phyloP scores from a whole-genome alignment of 2,329 filamentous ascomycete species.

The Davidsoniella virescens region DNA sequence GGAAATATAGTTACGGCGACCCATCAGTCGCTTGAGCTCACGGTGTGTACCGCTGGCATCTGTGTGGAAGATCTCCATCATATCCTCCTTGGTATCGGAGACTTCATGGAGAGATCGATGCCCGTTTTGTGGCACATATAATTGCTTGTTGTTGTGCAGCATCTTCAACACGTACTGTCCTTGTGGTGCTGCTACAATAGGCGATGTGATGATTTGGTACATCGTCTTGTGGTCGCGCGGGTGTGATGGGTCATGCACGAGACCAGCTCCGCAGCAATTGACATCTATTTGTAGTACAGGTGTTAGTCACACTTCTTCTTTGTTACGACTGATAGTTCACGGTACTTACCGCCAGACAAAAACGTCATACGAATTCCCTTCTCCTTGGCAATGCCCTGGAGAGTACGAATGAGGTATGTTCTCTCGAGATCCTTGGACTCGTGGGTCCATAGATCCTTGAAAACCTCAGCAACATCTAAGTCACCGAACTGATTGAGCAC shows the following conservation, averaged over 20 bases:
- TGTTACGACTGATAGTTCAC: slow-evolving; percentile 2
- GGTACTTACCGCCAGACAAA: slow-evolving; percentile 58
- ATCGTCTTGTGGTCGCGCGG: slow-evolving; percentile 95
- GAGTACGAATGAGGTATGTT: slow-evolving; percentile 87
- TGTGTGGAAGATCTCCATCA: slow-evolving; percentile 98
- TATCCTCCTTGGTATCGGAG: slow-evolving; percentile 94
- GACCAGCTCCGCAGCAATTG: slow-evolving; percentile 76
- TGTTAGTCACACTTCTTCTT: too few species aligned
- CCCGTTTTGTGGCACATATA: slow-evolving; percentile 84
- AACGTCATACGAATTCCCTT: slow-evolving; percentile 96
- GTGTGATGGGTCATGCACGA: slow-evolving; percentile 84
- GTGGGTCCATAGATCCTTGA: slow-evolving; percentile 96
- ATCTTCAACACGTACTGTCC: slow-evolving; percentile 78
- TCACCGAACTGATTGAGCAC: slow-evolving; percentile 94
- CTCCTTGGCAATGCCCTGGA: slow-evolving; percentile 89
- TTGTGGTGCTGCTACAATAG: slow-evolving; percentile 80
- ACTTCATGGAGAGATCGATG: slow-evolving; percentile 56
- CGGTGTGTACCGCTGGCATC: slow-evolving; percentile 72
- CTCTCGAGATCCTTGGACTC: slow-evolving; percentile 94
- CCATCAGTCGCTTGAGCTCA: slow-evolving; percentile 87
- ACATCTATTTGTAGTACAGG: slow-evolving; percentile 38
- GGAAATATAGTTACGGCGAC: slow-evolving; percentile 77
- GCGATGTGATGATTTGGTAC: slow-evolving; percentile 92
- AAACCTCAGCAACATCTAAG: slow-evolving; percentile 82
- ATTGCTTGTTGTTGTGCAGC: slow-evolving; percentile 83